Evolutionary conservation across 1,284 basidiomycete species (phyloP), one percentile per base, ranked within the genome.

Genomic region (Ustilago bromivora): DNA sequence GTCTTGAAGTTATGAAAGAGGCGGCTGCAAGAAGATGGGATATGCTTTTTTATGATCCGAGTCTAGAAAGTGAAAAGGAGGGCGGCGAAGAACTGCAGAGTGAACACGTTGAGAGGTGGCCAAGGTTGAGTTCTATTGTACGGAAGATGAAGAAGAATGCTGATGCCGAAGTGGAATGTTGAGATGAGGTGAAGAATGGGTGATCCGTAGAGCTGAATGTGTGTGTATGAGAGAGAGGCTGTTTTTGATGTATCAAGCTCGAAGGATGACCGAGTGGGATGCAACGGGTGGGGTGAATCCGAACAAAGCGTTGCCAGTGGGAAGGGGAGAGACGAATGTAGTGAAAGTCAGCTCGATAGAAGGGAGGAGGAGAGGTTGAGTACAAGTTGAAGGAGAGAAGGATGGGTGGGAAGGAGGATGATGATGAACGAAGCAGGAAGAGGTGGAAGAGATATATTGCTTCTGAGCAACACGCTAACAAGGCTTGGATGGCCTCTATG

Each of bases 371-470:
- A 57, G 51, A 31, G 15, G 23, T 32, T 51, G 49, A 51, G 35
- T 15, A 23, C 23, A 23, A 38, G 31, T 46, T 19, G 40, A 47
- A 19, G 31, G 28, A 36, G 36, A 13, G 17, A 51, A 28, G 46
- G 36, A 31, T 13, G 51, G 49, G 36, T 40, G 55, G 38, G 38
- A 49, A 47, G 19, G 47, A 46, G 46, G 59, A 57, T 23, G 66
- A 17, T 17, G 56, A 49, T 47, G 36, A 52, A 34, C 32, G n/a
- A 56, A 62, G 49, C 51, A 7, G 56, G 38, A 55, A 57, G 43
- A 46, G 56, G 46, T 57, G 58, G 58, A 66, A 61, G 64, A 46
- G 51, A 62, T 69, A 69, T 69, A 69, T 69, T 69, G 53, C 43
- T 62, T 62, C 54, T 47, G 41, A 40, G 51, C 35, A n/a, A 41